phyloP scores from a whole-genome alignment of 768 basidiomycete genomes.

The Amylocystis lapponica region DNA sequence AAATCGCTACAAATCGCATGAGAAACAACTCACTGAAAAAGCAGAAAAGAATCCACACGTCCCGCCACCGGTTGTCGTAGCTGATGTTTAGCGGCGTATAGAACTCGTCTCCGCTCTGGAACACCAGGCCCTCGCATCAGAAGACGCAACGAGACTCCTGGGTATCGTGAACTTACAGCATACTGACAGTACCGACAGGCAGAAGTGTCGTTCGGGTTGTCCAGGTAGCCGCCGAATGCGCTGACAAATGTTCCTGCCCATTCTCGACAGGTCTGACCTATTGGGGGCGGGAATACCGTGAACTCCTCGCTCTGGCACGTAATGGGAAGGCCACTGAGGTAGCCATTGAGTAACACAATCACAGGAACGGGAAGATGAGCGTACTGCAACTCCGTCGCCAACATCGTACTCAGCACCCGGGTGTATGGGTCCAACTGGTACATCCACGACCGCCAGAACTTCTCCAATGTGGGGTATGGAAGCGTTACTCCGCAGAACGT shows the following conservation, averaged over 20 bases:
- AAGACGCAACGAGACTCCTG: too few relatives aligned
- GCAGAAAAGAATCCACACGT: constrained; percentile 59
- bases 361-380: constrained; percentile 4
- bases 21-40: constrained; percentile 42
- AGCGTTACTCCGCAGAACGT: constrained; percentile 82
- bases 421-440: constrained; percentile 72
- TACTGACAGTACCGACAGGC: constrained; percentile 75
- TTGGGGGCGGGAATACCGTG: constrained; percentile 63
- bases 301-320: constrained; percentile 66
- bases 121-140: constrained; percentile 4
- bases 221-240: constrained; percentile 66
- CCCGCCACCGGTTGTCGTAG: constrained; percentile 60
- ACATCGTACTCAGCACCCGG: constrained; percentile 62
- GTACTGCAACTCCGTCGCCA: constrained; percentile 72
- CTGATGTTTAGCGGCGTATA: constrained; percentile 61
- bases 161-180: constrained; percentile 28
- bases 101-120: constrained; percentile 68
- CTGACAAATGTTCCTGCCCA: constrained; percentile 70
- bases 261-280: constrained; percentile 60
- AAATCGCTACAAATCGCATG: not conserved
- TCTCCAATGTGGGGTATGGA: constrained; percentile 54
- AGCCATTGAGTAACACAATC: constrained; percentile 9
- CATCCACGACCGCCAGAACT: constrained; percentile 76
- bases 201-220: constrained; percentile 53
- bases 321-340: constrained; percentile 55